These are phyloP conservation scores for Lasiodiplodia sp. DNA, from an alignment of 2,329 filamentous ascomycete species.

Conservation along the genomic window DNA sequence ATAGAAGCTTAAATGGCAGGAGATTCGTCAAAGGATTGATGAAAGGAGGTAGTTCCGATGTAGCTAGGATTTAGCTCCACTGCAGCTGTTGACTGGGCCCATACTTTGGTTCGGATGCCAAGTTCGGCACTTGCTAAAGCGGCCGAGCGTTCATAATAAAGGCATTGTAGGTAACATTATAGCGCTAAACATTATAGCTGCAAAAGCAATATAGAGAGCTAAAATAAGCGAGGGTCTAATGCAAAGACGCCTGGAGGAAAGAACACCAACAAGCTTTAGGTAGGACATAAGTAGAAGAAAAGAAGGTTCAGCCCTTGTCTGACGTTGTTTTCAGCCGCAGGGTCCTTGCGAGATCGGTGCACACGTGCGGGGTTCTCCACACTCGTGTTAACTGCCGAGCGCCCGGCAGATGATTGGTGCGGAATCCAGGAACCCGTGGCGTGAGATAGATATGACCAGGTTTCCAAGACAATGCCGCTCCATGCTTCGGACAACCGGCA, in stretches of 20 bases:
- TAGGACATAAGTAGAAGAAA: background rate
- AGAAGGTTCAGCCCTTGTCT: constrained; percentile 8
- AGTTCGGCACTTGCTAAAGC: constrained; percentile 9
- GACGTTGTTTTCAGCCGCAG: constrained; percentile 1
- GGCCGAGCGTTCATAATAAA: constrained; percentile 5
- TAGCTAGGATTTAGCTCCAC: background rate
- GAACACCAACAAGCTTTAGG: background rate
- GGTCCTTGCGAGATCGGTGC: constrained; percentile 19
- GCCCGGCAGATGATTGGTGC: constrained; percentile 16
- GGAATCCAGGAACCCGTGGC: background rate
- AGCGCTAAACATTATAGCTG: background rate
- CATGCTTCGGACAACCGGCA: too few relatives aligned
- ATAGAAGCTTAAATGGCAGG: background rate
- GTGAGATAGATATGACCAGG: background rate
- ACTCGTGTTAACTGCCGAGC: background rate
- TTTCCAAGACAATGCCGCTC: background rate
- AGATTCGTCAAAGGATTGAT: background rate
- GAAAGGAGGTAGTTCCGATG: background rate
- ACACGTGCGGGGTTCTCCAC: constrained; percentile 19
- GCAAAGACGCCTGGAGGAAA: background rate
- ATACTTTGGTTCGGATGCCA: constrained; percentile 2
- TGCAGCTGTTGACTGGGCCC: background rate
- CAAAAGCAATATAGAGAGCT: background rate
- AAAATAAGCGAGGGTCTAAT: background rate
- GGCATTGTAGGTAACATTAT: background rate